Evolutionary conservation across 1,284 basidiomycete species (phyloP).

Genomic region (Tilletia setariae): DNA sequence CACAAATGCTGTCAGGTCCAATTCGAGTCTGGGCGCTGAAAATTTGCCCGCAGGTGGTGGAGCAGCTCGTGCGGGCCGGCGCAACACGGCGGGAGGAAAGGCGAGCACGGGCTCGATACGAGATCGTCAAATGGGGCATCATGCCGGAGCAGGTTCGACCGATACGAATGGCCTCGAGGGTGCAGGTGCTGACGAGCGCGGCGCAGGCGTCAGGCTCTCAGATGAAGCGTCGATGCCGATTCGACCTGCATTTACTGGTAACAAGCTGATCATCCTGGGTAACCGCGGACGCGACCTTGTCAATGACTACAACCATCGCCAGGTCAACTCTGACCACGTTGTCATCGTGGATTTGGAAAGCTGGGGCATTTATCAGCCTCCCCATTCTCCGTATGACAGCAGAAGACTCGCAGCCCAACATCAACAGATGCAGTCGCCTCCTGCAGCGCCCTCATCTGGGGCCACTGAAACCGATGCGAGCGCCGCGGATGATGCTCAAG

Average conservation of each 20-base stretch:
- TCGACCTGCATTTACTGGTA: constrained; percentile 15
- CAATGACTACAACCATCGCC: constrained; percentile 50
- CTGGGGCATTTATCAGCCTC: constrained; percentile 48
- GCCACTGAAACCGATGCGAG: too few relatives aligned
- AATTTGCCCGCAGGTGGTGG: neutral
- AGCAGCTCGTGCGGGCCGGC: neutral
- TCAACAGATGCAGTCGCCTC: neutral
- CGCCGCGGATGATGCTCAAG: too few relatives aligned
- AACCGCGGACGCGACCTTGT: constrained; percentile 47
- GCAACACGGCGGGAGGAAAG: neutral
- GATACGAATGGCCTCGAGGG: neutral
- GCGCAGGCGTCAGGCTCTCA: neutral
- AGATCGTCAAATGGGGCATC: neutral
- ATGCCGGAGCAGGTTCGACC: neutral
- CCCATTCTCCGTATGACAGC: constrained; percentile 27
- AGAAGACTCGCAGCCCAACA: too few relatives aligned
- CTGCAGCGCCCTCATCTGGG: too few relatives aligned
- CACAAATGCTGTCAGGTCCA: neutral
- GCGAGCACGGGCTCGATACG: neutral
- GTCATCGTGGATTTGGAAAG: constrained; percentile 46
- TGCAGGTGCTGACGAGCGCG: too few relatives aligned
- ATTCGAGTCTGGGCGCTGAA: neutral
- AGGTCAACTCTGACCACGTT: constrained; percentile 49
- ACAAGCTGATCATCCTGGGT: constrained; percentile 42
- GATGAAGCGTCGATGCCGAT: neutral